phyloP scores from a whole-genome alignment of 2,329 filamentous ascomycete genomes.

The Fusarium incarnatum region DNA sequence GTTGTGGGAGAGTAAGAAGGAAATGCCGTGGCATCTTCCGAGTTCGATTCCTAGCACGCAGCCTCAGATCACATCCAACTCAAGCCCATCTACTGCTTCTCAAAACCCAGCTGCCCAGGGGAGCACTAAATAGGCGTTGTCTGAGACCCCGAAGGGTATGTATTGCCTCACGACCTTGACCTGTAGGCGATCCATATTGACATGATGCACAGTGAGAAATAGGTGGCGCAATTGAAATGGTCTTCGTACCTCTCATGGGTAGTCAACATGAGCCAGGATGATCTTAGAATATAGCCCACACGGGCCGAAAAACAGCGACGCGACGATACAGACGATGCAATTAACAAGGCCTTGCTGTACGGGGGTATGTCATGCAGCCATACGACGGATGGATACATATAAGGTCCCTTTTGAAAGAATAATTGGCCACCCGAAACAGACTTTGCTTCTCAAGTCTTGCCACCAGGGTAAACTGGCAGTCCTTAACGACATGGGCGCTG shows the following conservation, averaged over 20 bases:
- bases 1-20: too few species aligned
- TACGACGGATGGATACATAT: rapidly evolving
- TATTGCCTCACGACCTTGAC: not conserved
- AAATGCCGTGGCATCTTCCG: rapidly evolving
- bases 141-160: too few species aligned
- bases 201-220: rapidly evolving
- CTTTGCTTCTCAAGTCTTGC: too few species aligned
- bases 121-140: too few species aligned
- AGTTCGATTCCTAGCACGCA: too few species aligned
- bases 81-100: too few species aligned
- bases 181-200: not conserved
- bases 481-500: rapidly evolving
- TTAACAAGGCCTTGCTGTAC: too few species aligned
- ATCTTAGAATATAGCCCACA: not conserved
- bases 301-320: not conserved
- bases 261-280: not conserved
- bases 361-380: too few species aligned
- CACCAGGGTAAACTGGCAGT: not conserved
- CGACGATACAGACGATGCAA: not conserved
- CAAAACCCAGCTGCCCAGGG: too few species aligned
- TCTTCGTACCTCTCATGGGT: not conserved
- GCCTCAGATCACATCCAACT: too few species aligned
- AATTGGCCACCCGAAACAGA: too few species aligned
- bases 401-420: too few species aligned
- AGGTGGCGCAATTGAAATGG: rapidly evolving